Base-by-base conservation (phyloP, 2,329 filamentous ascomycete genomes). In the Leptographium wingfieldii region DNA sequence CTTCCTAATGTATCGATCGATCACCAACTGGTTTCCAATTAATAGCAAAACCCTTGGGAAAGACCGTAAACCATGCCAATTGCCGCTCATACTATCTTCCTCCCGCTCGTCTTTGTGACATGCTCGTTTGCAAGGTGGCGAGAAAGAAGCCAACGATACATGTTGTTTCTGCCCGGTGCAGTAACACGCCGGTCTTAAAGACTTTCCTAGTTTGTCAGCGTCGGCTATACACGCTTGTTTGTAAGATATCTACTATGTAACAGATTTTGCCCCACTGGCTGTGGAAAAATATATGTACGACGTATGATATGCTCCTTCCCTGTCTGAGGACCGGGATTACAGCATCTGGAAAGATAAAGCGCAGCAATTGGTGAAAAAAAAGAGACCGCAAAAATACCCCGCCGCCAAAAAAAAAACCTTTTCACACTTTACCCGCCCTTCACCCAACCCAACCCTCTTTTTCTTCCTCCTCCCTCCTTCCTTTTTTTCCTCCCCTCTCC, bases 361-460 rank as follows among this genome's bases (percentile, higher is more conserved):
- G 22, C 51, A 55, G 25, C 38, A 31, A 43, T 40, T 55, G 33
- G 33, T 55, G 25, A 56, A 56, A 56, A 43, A 19, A 48, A 46
- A 33, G 31, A 11, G 43, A 57, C 22, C 2, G 25, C 29, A 31
- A 56, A 57, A 55, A 60, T 62, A 63, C 63, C 63, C 63, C 62
- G 60, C 60, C 62, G 19, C 56, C 40, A 59, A 58, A 55, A 56
- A 61, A 61, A 60, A 62, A 60, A 25, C 43, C 57, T 60, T 65
- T 63, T 56, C 53, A 40, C 55, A 53, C 57, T 63, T 59, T 61
- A 57, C 46, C 62, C 59, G 43, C 51, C 57, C 56, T 27, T 54
- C 35, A 51, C 56, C 58, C 56, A 57, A 57, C 54, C 60, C 55
- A 59, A 51, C 48, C 33, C 57, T 58, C 53, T 61, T 51, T 53